A percentile compares a stretch with the other conserved stretches of the same genome.
These are phyloP conservation scores for Paratinospora sagittata DNA, from an alignment of 164 flowering plant genomes.

Conservation along the genomic window DNA sequence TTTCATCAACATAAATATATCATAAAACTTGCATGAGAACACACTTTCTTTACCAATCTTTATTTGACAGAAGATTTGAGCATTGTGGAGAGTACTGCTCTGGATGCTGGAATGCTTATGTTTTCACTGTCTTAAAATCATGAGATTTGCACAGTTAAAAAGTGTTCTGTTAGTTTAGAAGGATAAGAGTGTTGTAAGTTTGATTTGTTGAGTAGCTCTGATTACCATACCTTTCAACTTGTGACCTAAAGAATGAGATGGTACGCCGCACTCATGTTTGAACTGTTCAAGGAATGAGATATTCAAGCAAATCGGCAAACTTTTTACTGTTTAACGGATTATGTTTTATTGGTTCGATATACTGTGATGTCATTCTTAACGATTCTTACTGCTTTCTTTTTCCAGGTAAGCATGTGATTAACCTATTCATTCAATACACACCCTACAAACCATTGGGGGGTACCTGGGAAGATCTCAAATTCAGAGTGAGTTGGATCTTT, in stretches of 20 bases:
- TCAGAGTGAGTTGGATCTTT: conserved; percentile 51
- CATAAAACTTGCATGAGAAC: not conserved
- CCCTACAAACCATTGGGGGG: conserved; percentile 83
- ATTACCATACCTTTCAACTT: not conserved
- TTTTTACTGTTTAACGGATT: not conserved
- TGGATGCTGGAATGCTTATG: not conserved
- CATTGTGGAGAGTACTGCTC: not conserved
- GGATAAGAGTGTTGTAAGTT: not conserved
- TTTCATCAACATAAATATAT: not conserved
- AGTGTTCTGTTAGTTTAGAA: not conserved
- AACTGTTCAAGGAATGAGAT: not conserved
- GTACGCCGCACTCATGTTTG: not conserved
- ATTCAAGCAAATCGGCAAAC: not conserved
- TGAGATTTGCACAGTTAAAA: not conserved
- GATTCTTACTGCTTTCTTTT: not conserved
- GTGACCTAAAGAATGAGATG: not conserved
- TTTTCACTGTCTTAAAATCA: not conserved
- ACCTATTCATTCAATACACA: conserved; percentile 86
- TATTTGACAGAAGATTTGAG: not conserved
- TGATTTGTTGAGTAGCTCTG: not conserved
- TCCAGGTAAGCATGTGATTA: conserved; percentile 87
- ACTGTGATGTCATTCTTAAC: not conserved
- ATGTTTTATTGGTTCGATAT: not conserved
- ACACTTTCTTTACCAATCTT: not conserved
- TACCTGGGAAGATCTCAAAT: conserved; percentile 73